Evolutionary conservation across 2,329 filamentous ascomycete species (phyloP).

Genomic region (Zopfia rhizophila): DNA sequence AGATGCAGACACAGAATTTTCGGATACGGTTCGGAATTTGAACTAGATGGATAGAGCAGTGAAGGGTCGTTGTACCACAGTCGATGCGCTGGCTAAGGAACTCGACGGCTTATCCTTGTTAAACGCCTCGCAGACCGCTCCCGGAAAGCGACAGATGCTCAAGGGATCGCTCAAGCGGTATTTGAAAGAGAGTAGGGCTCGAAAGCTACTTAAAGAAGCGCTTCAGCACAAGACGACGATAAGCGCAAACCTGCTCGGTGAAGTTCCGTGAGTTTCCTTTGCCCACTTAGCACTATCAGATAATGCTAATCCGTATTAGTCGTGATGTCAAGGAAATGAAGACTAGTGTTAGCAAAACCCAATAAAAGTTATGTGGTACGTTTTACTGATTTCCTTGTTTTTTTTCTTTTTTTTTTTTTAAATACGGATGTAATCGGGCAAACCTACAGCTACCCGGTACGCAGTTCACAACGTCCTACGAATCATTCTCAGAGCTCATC

Average conservation of each 20-base stretch:
- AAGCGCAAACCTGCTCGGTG: conserved; percentile 8
- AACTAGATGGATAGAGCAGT: conserved; percentile 6
- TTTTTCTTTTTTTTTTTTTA: too few species aligned
- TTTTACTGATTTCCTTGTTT: too few species aligned
- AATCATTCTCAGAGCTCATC: too few species aligned
- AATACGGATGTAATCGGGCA: too few species aligned
- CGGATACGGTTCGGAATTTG: neutral
- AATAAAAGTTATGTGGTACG: too few species aligned
- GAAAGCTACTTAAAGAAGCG: conserved; percentile 14
- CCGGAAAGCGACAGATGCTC: conserved; percentile 7
- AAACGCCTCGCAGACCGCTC: neutral
- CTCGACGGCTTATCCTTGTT: conserved; percentile 9
- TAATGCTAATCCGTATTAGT: too few species aligned
- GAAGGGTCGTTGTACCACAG: conserved; percentile 1
- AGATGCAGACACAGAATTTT: conserved; percentile 2
- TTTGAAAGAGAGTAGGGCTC: conserved; percentile 13
- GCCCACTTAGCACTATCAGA: too few species aligned
- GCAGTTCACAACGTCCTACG: too few species aligned
- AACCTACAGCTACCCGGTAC: too few species aligned
- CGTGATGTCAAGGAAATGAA: conserved; percentile 6
- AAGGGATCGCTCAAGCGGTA: conserved; percentile 11
- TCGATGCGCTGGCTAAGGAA: conserved; percentile 14
- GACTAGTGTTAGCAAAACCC: neutral
- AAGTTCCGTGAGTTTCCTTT: conserved; percentile 12
- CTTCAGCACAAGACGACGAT: conserved; percentile 15